These are phyloP conservation scores for Thamnidium elegans DNA, from an alignment of 192 early-diverging fungal species.

Conservation along the genomic window DNA sequence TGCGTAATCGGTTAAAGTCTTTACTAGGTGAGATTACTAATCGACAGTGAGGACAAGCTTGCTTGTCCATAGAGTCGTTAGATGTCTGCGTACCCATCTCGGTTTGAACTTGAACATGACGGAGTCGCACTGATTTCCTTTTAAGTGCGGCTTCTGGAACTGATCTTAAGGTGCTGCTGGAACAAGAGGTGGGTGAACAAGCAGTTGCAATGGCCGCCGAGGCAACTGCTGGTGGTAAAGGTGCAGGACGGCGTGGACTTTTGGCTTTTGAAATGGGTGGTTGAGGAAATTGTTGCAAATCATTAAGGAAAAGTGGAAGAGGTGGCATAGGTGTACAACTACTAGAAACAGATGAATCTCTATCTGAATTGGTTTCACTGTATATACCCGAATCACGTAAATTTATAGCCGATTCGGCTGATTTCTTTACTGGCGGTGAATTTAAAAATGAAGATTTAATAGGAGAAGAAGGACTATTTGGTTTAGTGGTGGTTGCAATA, in stretches of 20 bases:
- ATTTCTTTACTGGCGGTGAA: too few species aligned
- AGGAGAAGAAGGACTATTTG: neutral
- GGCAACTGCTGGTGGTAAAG: neutral
- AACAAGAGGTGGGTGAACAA: neutral
- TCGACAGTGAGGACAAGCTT: constrained; percentile 20
- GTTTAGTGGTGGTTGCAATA: neutral
- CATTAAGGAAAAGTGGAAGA: neutral
- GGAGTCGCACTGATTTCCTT: constrained; percentile 17
- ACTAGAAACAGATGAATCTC: neutral
- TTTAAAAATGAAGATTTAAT: too few species aligned
- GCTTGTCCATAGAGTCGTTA: neutral
- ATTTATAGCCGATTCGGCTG: neutral
- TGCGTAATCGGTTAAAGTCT: neutral
- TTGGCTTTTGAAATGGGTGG: neutral
- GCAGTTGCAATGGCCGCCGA: constrained; percentile 5
- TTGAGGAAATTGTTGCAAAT: neutral
- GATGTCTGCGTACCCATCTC: neutral
- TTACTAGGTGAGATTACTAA: neutral
- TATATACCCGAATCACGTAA: constrained; percentile 12
- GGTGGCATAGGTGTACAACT: neutral
- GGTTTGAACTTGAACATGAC: constrained; percentile 29
- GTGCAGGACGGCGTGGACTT: neutral
- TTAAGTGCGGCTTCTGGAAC: constrained; percentile 13
- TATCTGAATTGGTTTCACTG: constrained; percentile 9
- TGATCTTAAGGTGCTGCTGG: neutral